Evolutionary conservation across 345 rosid genomes (phyloP), one percentile per base, ranked within the genome.

Genomic region (Citrus maxima): DNA sequence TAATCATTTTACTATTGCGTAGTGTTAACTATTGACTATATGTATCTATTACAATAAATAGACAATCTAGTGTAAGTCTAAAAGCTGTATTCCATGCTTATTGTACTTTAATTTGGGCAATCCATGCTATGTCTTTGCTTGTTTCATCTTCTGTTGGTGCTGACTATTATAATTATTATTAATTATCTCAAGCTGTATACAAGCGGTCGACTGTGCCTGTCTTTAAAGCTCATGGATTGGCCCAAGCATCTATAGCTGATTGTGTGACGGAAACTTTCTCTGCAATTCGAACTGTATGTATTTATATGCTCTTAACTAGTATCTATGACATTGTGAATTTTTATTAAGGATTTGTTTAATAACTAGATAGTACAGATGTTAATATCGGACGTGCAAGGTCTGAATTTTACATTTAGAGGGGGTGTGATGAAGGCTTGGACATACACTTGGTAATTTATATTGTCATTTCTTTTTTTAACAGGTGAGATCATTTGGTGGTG

Each of bases 401-500:
- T 58, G 49, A 63, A 63, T 73, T 64, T 73, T 46, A 61, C 78
- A 62, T 9, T 61, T 66, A 30, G 35, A 67, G 3, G 60, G 34
- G 34, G 37, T 80, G 61, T 73, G 27, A 25, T 42, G 46, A 46
- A 78, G 69, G 25, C 32, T 62, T 73, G 78, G 9, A 78, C 49
- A 30, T 46, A 16, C 40, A 78, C 54, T 42, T 67, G 75, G 71
- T 80, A 54, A 73, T 71, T 80, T 63, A 72, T 55, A 25, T 75
- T 72, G 25, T 59, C 49, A 64, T 19, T 64, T 38, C 38, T 68
- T 67, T 83, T 82, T 80, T 67, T 79, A 77, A 54, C 73, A 93
- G 99, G 99, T 95, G 67, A 90, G 99, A 86, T 95, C 98, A n/a
- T 95, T 95, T 85, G 87, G 99, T 64, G 99, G 99, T 75, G 99